These are phyloP conservation scores for Coffea eugenioides DNA, from an alignment of 257 asterid genomes.

Conservation along the genomic window DNA sequence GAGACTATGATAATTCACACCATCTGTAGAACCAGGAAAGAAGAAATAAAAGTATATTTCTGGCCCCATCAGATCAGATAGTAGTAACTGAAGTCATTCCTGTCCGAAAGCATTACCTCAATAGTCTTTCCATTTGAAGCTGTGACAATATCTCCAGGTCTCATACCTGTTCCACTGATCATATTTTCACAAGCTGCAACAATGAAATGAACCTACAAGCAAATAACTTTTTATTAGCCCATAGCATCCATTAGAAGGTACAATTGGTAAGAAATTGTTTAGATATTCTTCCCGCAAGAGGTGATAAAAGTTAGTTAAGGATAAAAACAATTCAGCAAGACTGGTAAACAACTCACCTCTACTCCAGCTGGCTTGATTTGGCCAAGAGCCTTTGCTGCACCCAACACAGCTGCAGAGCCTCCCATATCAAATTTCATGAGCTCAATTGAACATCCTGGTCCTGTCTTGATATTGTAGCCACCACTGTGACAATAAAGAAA, in stretches of 20 bases:
- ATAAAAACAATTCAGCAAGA: neutral
- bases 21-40: neutral
- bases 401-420: conserved; percentile 95
- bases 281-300: neutral
- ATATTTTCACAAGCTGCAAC: conserved; percentile 97
- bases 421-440: conserved; percentile 98
- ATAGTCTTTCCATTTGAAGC: conserved; percentile 96
- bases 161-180: conserved; percentile 97
- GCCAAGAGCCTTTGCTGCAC: conserved; percentile 97
- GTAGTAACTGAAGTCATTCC: neutral
- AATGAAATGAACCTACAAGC: conserved; percentile 80
- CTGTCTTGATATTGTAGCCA: conserved; percentile 98
- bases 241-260: neutral
- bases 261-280: neutral
- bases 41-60: neutral
- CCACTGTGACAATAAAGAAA: conserved; percentile 51
- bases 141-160: conserved; percentile 88
- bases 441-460: conserved; percentile 86
- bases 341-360: conserved; percentile 49
- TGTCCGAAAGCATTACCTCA: conserved; percentile 46
- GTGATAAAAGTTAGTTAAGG: neutral
- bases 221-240: conserved; percentile 13
- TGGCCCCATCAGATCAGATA: neutral
- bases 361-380: conserved; percentile 95
- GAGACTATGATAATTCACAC: neutral